Evolutionary conservation across 2,329 filamentous ascomycete genomes (phyloP).

Genomic region (Dryadomyces quercivorus): DNA sequence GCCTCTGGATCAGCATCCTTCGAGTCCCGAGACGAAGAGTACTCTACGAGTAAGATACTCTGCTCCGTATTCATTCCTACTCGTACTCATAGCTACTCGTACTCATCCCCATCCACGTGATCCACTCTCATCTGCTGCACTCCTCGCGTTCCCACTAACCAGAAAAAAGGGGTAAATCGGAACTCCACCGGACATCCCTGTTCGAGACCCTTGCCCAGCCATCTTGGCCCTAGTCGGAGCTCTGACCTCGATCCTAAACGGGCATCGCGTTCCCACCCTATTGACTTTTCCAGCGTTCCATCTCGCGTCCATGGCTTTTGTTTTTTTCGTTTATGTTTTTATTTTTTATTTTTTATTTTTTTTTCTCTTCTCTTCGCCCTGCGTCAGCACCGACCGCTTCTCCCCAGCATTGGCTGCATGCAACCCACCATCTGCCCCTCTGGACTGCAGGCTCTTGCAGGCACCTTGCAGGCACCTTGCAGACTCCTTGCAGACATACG

Average conservation of each 20-base stretch:
- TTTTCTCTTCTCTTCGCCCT: conserved; percentile 11
- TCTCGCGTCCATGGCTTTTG: conserved; percentile 2
- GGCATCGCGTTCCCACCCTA: conserved; percentile 6
- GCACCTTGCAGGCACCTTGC: neutral
- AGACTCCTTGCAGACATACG: neutral
- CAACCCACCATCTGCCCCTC: neutral
- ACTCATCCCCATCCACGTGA: too few species aligned
- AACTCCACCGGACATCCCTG: neutral
- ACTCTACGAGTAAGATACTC: too few species aligned
- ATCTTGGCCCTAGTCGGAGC: conserved; percentile 3
- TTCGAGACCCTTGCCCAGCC: neutral
- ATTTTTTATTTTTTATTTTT: conserved; percentile 9
- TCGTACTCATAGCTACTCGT: too few species aligned
- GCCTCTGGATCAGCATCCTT: too few species aligned
- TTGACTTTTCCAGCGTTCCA: conserved; percentile 6
- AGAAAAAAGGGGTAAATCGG: conserved; percentile 1
- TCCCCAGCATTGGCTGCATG: neutral
- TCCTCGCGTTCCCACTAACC: neutral
- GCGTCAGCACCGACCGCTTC: neutral
- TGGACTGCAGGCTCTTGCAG: neutral
- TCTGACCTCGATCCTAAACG: conserved; percentile 3
- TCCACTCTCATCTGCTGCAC: neutral
- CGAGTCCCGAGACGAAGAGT: too few species aligned
- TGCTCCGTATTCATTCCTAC: too few species aligned
- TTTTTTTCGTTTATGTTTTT: neutral